Conservation (phyloP, 2,329 filamentous ascomycete genomes). For the Trichoderma gracile region DNA sequence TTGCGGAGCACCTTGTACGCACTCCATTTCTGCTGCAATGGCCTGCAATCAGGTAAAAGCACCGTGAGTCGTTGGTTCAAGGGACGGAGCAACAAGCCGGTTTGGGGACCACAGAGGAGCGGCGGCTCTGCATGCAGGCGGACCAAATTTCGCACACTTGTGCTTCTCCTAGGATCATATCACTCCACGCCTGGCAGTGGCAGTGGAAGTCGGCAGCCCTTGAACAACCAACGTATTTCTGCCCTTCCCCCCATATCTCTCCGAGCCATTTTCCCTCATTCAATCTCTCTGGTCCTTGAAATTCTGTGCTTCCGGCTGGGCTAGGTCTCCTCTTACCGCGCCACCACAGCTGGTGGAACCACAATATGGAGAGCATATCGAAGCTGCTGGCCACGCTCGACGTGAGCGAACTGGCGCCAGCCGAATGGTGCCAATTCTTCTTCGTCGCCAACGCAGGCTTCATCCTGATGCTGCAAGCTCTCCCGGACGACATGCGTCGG, state of each 20-base stretch:
- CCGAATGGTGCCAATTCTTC: constrained; percentile 47
- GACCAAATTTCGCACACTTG: neutral
- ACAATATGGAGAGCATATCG: constrained; percentile 1
- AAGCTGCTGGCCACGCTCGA: neutral
- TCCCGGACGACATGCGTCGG: constrained; percentile 48
- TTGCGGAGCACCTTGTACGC: neutral
- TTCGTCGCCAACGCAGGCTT: constrained; percentile 47
- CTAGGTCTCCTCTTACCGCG: neutral
- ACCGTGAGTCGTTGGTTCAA: neutral
- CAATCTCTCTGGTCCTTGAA: neutral
- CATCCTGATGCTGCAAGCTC: constrained; percentile 46
- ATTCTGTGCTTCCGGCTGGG: too few species aligned
- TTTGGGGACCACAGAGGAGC: neutral
- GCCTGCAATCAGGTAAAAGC: neutral
- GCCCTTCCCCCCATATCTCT: neutral
- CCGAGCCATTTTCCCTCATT: neutral
- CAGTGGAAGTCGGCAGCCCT: neutral
- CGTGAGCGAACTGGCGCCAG: constrained; percentile 30
- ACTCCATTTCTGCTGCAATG: too few species aligned
- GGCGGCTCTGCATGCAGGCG: neutral
- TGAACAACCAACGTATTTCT: neutral
- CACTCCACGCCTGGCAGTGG: neutral
- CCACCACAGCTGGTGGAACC: too few species aligned
- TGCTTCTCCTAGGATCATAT: neutral
- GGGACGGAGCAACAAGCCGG: neutral